Conservation (phyloP, 805 yeast species). For the Ogataea kodamae region DNA sequence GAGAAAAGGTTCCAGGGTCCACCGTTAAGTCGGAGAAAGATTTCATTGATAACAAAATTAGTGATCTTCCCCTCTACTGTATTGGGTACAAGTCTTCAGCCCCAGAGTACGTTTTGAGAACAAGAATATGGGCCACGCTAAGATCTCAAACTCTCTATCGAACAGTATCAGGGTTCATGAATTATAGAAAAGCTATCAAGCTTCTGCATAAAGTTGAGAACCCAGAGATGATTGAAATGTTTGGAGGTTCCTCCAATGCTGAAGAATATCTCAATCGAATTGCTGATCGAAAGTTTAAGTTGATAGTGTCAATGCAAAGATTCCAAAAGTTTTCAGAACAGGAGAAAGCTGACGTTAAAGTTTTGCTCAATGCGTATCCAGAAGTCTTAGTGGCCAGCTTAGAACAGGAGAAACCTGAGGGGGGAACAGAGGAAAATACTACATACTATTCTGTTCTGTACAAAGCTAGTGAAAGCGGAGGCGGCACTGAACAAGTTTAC, state of each 20-base stretch:
- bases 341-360: slow-evolving; percentile 65
- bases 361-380: slow-evolving; percentile 71
- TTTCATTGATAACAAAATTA: slow-evolving; percentile 40
- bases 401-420: slow-evolving; percentile 43
- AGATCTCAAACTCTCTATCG: slow-evolving; percentile 81
- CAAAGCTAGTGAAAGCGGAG: slow-evolving; percentile 54
- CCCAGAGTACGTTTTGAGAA: slow-evolving; percentile 61
- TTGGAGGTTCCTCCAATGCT: slow-evolving; percentile 40
- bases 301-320: slow-evolving; percentile 87
- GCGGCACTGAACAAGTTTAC: slow-evolving; percentile 43
- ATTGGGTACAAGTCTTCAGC: slow-evolving; percentile 69
- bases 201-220: slow-evolving; percentile 66
- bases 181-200: slow-evolving; percentile 70
- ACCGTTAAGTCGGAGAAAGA: slow-evolving; percentile 36
- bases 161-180: slow-evolving; percentile 80
- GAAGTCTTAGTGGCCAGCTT: slow-evolving; percentile 54
- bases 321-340: slow-evolving; percentile 57
- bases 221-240: slow-evolving; percentile 44
- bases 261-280: slow-evolving; percentile 68
- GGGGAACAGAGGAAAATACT: slow-evolving; percentile 34
- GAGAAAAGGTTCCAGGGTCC: slow-evolving; percentile 27
- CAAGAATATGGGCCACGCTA: slow-evolving; percentile 84
- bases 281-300: slow-evolving; percentile 75
- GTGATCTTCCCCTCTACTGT: slow-evolving; percentile 67
- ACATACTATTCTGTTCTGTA: slow-evolving; percentile 64